These are phyloP conservation scores for Allantophomopsis lycopodina DNA, from an alignment of 2,329 filamentous ascomycete species.

Conservation along the genomic window DNA sequence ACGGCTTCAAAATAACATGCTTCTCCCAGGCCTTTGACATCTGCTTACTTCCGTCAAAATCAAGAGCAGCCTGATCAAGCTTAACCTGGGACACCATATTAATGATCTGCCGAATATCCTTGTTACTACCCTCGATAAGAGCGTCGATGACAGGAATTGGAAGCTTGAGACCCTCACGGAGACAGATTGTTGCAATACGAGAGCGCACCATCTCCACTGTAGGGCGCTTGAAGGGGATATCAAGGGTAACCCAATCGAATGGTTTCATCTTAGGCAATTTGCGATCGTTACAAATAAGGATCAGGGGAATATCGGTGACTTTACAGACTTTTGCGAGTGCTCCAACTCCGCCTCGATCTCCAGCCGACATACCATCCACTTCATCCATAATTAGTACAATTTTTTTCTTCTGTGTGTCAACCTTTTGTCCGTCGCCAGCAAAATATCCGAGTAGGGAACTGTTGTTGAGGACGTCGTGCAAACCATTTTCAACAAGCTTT, in stretches of 20 bases:
- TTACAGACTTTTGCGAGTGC: constrained; percentile 89
- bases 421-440: constrained; percentile 65
- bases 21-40: constrained; percentile 99
- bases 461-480: constrained; percentile 87
- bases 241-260: constrained; percentile 75
- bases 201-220: constrained; percentile 85
- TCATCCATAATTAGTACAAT: constrained; percentile 97
- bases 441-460: constrained; percentile 89
- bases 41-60: constrained; percentile 73
- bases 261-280: constrained; percentile 94
- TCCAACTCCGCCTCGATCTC: constrained; percentile 89
- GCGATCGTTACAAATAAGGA: constrained; percentile 95
- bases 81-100: constrained; percentile 97
- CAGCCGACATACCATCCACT: constrained; percentile 96
- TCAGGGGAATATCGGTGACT: constrained; percentile 88
- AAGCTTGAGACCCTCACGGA: constrained; percentile 78
- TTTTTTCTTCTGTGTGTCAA: constrained; percentile 77
- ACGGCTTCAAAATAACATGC: constrained; percentile 89
- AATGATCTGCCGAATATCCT: constrained; percentile 94
- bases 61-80: constrained; percentile 67
- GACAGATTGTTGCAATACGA: constrained; percentile 89
- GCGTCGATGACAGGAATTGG: constrained; percentile 76
- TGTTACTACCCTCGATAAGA: constrained; percentile 86
- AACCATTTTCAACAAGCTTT: constrained; percentile 77
- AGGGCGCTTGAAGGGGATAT: constrained; percentile 78